phyloP scores from a whole-genome alignment of 1,284 basidiomycete genomes.

The Apiotrichum veenhuisii region DNA sequence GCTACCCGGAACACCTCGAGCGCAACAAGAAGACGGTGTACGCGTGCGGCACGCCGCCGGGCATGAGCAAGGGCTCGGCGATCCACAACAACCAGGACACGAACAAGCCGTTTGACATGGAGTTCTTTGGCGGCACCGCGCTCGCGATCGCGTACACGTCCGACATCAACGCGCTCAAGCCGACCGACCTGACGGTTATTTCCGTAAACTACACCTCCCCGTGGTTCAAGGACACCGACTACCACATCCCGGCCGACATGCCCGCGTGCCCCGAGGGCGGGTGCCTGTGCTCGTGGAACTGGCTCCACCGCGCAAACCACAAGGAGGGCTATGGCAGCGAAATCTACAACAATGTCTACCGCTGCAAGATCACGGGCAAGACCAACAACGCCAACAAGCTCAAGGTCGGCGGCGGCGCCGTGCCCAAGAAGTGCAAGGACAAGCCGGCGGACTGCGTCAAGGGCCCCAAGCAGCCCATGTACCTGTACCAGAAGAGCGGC shows the following conservation, averaged over 20 bases:
- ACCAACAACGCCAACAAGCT: conserved; percentile 19
- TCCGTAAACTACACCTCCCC: conserved; percentile 59
- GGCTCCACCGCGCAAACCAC: background rate
- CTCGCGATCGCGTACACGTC: conserved; percentile 15
- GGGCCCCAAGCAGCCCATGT: conserved; percentile 26
- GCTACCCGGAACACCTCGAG: background rate
- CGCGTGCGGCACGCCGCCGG: background rate
- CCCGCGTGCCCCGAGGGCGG: conserved; percentile 63
- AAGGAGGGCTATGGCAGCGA: background rate
- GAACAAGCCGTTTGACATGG: background rate
- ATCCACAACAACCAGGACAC: background rate
- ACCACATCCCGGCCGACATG: conserved; percentile 49
- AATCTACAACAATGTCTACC: conserved; percentile 69
- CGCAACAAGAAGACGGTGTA: background rate
- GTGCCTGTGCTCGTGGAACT: conserved; percentile 63
- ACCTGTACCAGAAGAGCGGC: conserved; percentile 9
- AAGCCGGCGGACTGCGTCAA: conserved; percentile 35
- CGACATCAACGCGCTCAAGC: conserved; percentile 50
- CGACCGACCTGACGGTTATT: conserved; percentile 66
- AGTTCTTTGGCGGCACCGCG: conserved; percentile 12
- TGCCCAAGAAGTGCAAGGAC: conserved; percentile 34
- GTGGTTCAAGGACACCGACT: background rate
- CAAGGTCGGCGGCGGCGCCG: conserved; percentile 50
- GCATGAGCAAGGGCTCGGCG: background rate
- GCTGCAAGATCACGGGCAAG: conserved; percentile 60